Evolutionary conservation across 2,329 filamentous ascomycete genomes (phyloP).

Genomic region (Xylariaceae sp.): DNA sequence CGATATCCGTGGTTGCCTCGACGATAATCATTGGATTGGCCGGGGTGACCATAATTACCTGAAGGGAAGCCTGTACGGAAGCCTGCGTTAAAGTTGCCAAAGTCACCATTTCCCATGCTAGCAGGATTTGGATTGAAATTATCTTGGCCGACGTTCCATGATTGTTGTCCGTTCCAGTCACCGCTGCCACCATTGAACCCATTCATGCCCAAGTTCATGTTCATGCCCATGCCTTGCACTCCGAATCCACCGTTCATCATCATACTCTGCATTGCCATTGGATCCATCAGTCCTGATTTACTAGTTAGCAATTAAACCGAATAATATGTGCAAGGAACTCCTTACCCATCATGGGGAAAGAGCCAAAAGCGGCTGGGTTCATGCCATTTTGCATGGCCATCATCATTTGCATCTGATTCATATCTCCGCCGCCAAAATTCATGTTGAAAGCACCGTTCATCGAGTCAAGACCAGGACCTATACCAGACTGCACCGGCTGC

Average conservation of each 20-base stretch:
- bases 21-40: slow-evolving; percentile 78
- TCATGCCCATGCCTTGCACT: slow-evolving; percentile 52
- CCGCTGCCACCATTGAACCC: slow-evolving; percentile 71
- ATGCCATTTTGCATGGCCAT: slow-evolving; percentile 75
- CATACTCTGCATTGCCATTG: slow-evolving; percentile 73
- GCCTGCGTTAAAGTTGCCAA: slow-evolving; percentile 76
- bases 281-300: slow-evolving; percentile 79
- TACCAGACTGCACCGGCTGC: slow-evolving; percentile 34
- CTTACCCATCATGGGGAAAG: slow-evolving; percentile 83
- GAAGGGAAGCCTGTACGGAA: slow-evolving; percentile 76
- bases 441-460: slow-evolving; percentile 58
- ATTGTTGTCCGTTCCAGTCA: slow-evolving; percentile 80
- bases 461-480: slow-evolving; percentile 39
- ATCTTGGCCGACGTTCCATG: slow-evolving; percentile 85
- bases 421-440: slow-evolving; percentile 66
- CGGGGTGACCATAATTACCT: slow-evolving; percentile 81
- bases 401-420: slow-evolving; percentile 81
- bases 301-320: slow-evolving; percentile 33
- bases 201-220: slow-evolving; percentile 76
- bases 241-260: slow-evolving; percentile 55
- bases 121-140: slow-evolving; percentile 87
- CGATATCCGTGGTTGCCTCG: slow-evolving; percentile 69
- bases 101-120: slow-evolving; percentile 80
- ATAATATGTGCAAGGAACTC: slow-evolving; percentile 11
- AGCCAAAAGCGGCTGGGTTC: slow-evolving; percentile 56